Conservation (phyloP, 2,329 filamentous ascomycete genomes). For the Colletotrichum sp. region DNA sequence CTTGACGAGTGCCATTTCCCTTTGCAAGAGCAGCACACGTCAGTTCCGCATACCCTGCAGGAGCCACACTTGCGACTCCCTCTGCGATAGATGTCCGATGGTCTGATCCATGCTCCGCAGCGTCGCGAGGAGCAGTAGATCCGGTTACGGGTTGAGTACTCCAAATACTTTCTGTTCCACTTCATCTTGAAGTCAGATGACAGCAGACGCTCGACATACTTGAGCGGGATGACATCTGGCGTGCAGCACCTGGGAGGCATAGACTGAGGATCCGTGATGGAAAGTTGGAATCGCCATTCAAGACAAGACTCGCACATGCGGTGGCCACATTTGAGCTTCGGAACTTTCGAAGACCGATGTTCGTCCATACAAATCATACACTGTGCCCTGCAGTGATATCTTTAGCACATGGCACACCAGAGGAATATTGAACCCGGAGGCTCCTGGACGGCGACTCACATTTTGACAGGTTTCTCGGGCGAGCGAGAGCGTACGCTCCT, state of each 20-base stretch:
- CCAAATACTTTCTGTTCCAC: constrained; percentile 83
- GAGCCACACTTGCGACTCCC: constrained; percentile 69
- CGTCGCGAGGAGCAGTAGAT: constrained; percentile 77
- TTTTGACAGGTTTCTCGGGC: constrained; percentile 28
- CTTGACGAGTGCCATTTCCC: constrained; percentile 73
- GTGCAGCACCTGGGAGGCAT: constrained; percentile 90
- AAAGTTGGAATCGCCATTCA: constrained; percentile 75
- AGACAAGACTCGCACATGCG: constrained; percentile 82
- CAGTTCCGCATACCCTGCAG: constrained; percentile 74
- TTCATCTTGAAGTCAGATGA: constrained; percentile 74
- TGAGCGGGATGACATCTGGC: constrained; percentile 73
- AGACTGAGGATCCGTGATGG: constrained; percentile 76
- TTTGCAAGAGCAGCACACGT: constrained; percentile 77
- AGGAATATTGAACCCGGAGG: constrained; percentile 10
- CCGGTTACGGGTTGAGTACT: constrained; percentile 76
- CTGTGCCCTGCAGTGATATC: constrained; percentile 57
- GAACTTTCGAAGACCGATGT: constrained; percentile 65
- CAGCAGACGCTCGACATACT: constrained; percentile 79
- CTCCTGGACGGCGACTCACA: constrained; percentile 26
- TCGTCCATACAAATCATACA: constrained; percentile 79
- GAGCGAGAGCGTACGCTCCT: constrained; percentile 19
- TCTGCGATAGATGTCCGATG: constrained; percentile 66
- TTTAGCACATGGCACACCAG: neutral
- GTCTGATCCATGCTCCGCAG: constrained; percentile 83
- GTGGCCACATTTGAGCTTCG: constrained; percentile 79